phyloP scores from a whole-genome alignment of 352 stramenopile genomes.

The Phytophthora pini region DNA sequence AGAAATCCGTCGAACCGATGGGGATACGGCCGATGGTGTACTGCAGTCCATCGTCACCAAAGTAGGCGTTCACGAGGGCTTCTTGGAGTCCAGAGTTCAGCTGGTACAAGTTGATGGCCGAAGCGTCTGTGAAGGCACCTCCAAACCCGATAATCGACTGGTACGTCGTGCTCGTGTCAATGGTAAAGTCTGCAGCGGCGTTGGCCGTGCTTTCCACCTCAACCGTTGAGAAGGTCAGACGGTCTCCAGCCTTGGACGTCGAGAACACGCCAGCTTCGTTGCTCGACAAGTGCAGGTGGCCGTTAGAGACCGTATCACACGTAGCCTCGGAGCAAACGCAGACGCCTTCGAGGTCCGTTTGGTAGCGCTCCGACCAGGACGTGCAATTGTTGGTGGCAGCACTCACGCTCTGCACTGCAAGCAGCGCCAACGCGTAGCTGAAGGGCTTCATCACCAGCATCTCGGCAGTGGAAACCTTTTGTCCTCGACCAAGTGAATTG shows the following conservation, averaged over 20 bases:
- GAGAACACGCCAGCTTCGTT: slow-evolving; percentile 56
- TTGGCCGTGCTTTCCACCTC: slow-evolving; percentile 21
- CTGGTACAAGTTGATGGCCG: slow-evolving; percentile 81
- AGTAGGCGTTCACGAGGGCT: slow-evolving; percentile 83
- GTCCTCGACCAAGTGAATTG: slow-evolving; percentile 27
- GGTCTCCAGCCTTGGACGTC: slow-evolving; percentile 57
- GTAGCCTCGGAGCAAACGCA: slow-evolving; percentile 57
- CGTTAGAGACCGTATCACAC: slow-evolving; percentile 65
- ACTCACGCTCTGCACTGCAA: slow-evolving; percentile 16
- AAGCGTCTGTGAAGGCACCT: slow-evolving; percentile 89
- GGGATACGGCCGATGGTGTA: slow-evolving; percentile 87
- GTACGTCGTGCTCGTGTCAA: slow-evolving; percentile 62
- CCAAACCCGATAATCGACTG: slow-evolving; percentile 91
- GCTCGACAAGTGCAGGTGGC: slow-evolving; percentile 43
- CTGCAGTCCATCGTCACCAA: slow-evolving; percentile 72
- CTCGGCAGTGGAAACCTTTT: slow-evolving; percentile 8
- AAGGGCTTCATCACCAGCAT: slow-evolving; percentile 36
- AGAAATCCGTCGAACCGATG: slow-evolving; percentile 91
- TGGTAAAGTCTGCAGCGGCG: slow-evolving; percentile 43
- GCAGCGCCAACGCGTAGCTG: slow-evolving; percentile 21
- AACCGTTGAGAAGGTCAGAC: slow-evolving; percentile 51
- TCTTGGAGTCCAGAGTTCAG: slow-evolving; percentile 66
- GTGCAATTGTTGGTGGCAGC: slow-evolving; percentile 39
- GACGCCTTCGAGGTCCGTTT: slow-evolving; percentile 55
- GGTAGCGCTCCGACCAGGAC: slow-evolving; percentile 52